A percentile compares a stretch with the other conserved stretches of the same genome.
Conservation (phyloP, 106 monocot species). For the Narthecium ossifragum region DNA sequence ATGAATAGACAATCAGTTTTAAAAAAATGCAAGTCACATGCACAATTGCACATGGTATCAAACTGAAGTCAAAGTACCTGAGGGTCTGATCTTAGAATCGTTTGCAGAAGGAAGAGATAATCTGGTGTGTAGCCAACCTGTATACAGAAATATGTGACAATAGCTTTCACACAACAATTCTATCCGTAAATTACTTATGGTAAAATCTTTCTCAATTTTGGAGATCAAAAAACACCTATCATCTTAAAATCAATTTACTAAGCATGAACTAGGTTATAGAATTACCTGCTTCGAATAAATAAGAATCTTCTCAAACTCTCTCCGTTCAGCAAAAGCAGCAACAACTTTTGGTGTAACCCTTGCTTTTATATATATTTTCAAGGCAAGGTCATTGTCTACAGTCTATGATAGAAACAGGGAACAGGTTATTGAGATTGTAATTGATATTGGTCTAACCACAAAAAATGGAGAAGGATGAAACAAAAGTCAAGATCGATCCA, state of each 20-base stretch:
- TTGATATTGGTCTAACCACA: too few relatives aligned
- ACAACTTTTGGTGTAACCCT: conserved; percentile 97
- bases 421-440: not conserved
- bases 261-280: not conserved
- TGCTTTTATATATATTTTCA: conserved; percentile 99
- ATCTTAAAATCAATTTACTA: not conserved
- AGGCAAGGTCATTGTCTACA: conserved; percentile 93
- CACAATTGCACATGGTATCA: too few relatives aligned
- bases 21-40: too few relatives aligned
- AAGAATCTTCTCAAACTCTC: conserved; percentile 99
- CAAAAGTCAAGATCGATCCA: too few relatives aligned
- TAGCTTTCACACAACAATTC: too few relatives aligned
- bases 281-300: conserved; percentile 97
- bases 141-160: conserved; percentile 8
- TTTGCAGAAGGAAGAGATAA: conserved; percentile 95
- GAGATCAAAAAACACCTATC: too few relatives aligned
- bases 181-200: too few relatives aligned
- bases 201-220: too few relatives aligned
- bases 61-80: conserved; percentile 64
- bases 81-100: conserved; percentile 89
- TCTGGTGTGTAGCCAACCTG: conserved; percentile 99
- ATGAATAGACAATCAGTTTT: too few relatives aligned
- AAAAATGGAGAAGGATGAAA: too few relatives aligned
- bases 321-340: conserved; percentile 98
- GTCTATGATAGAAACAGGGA: conserved; percentile 35